Evolutionary conservation across 192 early-diverging fungal species (phyloP).

Genomic region (Coemansia sp.): DNA sequence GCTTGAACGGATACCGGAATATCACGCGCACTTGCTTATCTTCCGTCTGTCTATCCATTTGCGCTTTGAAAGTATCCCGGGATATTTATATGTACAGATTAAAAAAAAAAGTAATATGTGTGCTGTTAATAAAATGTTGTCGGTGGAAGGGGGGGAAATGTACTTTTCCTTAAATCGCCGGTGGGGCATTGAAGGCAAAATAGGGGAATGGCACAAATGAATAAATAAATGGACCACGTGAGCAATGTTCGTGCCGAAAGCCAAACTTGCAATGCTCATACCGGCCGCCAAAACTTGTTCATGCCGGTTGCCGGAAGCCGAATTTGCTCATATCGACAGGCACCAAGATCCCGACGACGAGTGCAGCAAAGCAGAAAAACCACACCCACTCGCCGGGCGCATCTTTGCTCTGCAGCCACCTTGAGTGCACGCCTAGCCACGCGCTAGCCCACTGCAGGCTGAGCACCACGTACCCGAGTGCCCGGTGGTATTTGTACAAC

Average conservation of each 20-base stretch:
- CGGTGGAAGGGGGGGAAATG: no score
- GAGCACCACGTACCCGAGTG: conserved; percentile 10
- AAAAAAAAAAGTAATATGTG: background rate
- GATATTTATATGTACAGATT: background rate
- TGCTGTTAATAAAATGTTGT: conserved; percentile 18
- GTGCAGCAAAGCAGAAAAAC: conserved; percentile 10
- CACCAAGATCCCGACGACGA: conserved; percentile 15
- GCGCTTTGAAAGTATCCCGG: no score
- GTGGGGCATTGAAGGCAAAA: no score
- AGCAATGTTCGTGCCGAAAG: no score
- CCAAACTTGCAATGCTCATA: no score
- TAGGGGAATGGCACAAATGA: no score
- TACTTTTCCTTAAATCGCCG: no score
- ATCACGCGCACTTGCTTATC: conserved; percentile 33
- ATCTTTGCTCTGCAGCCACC: conserved; percentile 2
- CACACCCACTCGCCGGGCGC: conserved; percentile 15
- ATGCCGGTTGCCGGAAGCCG: conserved; percentile 3
- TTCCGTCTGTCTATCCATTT: conserved; percentile 2
- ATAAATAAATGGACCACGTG: background rate
- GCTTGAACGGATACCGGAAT: conserved; percentile 38
- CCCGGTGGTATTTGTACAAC: conserved; percentile 15
- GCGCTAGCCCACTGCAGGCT: conserved; percentile 18
- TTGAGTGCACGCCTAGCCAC: conserved; percentile 31
- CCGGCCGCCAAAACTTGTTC: no score
- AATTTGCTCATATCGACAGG: conserved; percentile 15